Evolutionary conservation across 805 yeast species (phyloP).

Genomic region (Ascoidea tarda): DNA sequence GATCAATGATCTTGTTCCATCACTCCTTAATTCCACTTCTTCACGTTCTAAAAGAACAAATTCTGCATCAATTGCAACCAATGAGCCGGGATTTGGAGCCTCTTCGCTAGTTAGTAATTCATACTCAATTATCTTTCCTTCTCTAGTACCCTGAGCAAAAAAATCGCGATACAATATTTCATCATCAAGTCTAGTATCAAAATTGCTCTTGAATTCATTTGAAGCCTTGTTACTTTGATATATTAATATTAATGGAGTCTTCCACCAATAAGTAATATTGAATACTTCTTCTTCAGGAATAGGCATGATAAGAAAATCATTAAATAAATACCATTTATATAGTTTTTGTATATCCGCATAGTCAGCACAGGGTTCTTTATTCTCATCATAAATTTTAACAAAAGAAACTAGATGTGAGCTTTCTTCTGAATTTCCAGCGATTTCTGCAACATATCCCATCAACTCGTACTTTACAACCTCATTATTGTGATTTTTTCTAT

Average conservation of each 20-base stretch:
- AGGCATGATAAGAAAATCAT: constrained; percentile 77
- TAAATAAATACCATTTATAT: constrained; percentile 65
- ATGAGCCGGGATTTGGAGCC: constrained; percentile 60
- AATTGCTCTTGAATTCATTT: constrained; percentile 29
- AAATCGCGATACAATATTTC: constrained; percentile 60
- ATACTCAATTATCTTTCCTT: constrained; percentile 45
- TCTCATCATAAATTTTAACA: constrained; percentile 27
- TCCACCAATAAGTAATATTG: constrained; percentile 64
- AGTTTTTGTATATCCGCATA: constrained; percentile 10
- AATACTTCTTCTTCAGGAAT: constrained; percentile 68
- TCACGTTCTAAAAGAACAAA: constrained; percentile 77
- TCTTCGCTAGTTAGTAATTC: constrained; percentile 51
- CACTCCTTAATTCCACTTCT: constrained; percentile 59
- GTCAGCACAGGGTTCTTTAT: constrained; percentile 3
- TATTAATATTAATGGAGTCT: constrained; percentile 58
- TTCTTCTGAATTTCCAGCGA: constrained; percentile 30
- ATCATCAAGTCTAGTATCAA: constrained; percentile 36
- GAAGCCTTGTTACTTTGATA: constrained; percentile 39
- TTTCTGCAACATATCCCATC: constrained; percentile 57
- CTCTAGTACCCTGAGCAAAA: constrained; percentile 55
- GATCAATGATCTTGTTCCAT: constrained; percentile 55
- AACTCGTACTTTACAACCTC: constrained; percentile 38
- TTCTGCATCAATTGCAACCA: constrained; percentile 94
- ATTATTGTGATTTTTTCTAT: constrained; percentile 4
- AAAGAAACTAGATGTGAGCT: constrained; percentile 49